Evolutionary conservation across 2,329 filamentous ascomycete species (phyloP).

Genomic region (Teratosphaeria viscida): DNA sequence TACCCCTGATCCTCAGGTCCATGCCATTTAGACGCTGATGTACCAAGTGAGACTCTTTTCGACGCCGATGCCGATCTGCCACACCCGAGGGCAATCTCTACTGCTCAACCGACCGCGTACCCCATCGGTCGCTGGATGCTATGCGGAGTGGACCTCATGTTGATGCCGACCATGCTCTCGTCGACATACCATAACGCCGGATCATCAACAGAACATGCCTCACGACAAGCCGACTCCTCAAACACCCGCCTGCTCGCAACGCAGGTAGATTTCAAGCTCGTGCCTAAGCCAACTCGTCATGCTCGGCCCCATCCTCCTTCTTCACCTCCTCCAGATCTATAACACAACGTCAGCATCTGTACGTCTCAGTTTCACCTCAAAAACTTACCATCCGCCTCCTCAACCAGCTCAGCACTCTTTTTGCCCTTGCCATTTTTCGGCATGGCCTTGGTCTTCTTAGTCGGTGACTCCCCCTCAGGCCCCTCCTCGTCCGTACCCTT

Average conservation of each 20-base stretch:
- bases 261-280: neutral
- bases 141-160: neutral
- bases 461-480: constrained; percentile 4
- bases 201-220: neutral
- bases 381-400: neutral
- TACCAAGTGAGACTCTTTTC: neutral
- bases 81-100: neutral
- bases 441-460: constrained; percentile 3
- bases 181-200: neutral
- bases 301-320: neutral
- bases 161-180: neutral
- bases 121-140: neutral
- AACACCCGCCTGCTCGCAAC: neutral
- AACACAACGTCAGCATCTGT: neutral
- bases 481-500: constrained; percentile 3
- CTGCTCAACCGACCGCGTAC: neutral
- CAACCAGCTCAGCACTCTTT: neutral
- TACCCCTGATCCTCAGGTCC: no score
- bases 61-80: neutral
- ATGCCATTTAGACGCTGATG: neutral
- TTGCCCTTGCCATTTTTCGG: constrained; percentile 1
- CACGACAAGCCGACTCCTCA: neutral
- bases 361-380: neutral
- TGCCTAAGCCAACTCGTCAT: neutral
- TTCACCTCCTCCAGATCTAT: neutral